A percentile compares a stretch with the other conserved stretches of the same genome.
phyloP scores from a whole-genome alignment of 2,329 filamentous ascomycete genomes.

The Leptographium wingfieldii region DNA sequence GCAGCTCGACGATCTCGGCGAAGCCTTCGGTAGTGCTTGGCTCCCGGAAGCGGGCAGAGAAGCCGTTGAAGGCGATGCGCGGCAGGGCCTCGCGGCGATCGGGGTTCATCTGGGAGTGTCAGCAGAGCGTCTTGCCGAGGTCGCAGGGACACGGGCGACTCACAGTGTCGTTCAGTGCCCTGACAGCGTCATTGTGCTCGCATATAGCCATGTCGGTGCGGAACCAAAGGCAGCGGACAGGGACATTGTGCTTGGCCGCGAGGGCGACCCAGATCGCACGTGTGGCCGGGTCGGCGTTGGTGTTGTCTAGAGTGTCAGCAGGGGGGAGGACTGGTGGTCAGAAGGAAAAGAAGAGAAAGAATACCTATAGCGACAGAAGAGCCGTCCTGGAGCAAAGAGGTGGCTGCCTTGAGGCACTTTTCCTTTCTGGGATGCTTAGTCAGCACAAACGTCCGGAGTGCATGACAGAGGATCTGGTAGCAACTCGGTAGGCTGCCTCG shows the following conservation, averaged over 20 bases:
- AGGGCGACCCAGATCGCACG: constrained; percentile 68
- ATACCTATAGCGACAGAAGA: constrained; percentile 64
- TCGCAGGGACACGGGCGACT: neutral
- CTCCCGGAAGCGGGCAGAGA: constrained; percentile 57
- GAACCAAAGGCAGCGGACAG: constrained; percentile 79
- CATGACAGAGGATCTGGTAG: too few relatives aligned
- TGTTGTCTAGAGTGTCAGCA: constrained; percentile 56
- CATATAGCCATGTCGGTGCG: constrained; percentile 55
- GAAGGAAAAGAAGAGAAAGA: neutral
- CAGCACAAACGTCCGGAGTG: too few relatives aligned
- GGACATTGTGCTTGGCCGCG: constrained; percentile 55
- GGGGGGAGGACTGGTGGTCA: neutral
- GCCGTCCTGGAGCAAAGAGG: constrained; percentile 48
- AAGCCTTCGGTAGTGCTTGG: constrained; percentile 71
- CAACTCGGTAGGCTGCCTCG: too few relatives aligned
- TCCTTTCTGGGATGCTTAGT: constrained; percentile 27
- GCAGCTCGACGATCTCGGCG: constrained; percentile 59
- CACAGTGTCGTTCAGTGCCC: constrained; percentile 47
- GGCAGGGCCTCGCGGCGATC: constrained; percentile 66
- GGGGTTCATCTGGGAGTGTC: constrained; percentile 55
- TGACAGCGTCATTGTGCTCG: constrained; percentile 79
- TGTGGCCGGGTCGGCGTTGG: constrained; percentile 74
- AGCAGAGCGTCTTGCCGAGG: neutral
- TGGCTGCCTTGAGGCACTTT: constrained; percentile 61
- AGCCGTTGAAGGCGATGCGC: constrained; percentile 67